Evolutionary conservation across 768 basidiomycete genomes (phyloP).

Genomic region (Lentinus brumalis): DNA sequence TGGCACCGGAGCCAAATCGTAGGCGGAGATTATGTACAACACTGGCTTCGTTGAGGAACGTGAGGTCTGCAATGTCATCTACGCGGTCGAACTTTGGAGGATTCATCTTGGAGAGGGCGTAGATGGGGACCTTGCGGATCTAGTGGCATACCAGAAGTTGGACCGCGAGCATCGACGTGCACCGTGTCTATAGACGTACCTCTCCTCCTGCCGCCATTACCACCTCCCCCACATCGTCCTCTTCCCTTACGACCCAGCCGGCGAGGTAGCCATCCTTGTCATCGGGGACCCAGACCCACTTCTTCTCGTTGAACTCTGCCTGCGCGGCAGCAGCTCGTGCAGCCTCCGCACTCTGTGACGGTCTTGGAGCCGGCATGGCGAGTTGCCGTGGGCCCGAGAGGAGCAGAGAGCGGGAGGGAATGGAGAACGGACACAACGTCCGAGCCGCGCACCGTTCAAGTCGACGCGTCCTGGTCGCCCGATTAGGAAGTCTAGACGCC

Average conservation of each 20-base stretch:
- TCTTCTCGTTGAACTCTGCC: slow-evolving; percentile 96
- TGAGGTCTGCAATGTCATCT: slow-evolving; percentile 97
- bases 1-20: slow-evolving; percentile 88
- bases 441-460: not conserved
- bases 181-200: slow-evolving; percentile 41
- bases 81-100: slow-evolving; percentile 98
- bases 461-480: slow-evolving; percentile 12
- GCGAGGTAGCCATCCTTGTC: slow-evolving; percentile 90
- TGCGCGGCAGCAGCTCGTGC: slow-evolving; percentile 87
- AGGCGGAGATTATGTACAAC: slow-evolving; percentile 97
- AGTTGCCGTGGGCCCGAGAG: slow-evolving; percentile 9
- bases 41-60: slow-evolving; percentile 96
- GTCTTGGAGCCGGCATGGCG: slow-evolving; percentile 37
- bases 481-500: slow-evolving; percentile 2
- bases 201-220: slow-evolving; percentile 85
- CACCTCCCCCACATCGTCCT: slow-evolving; percentile 81
- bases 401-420: slow-evolving; percentile 12
- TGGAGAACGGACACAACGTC: slow-evolving; percentile 5
- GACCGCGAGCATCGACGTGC: not conserved
- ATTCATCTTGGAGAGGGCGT: slow-evolving; percentile 93
- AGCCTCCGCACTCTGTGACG: slow-evolving; percentile 57
- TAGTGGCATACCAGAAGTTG: slow-evolving; percentile 25
- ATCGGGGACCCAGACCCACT: slow-evolving; percentile 98
- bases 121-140: slow-evolving; percentile 73
- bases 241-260: slow-evolving; percentile 90